Evolutionary conservation across 192 early-diverging fungal genomes (phyloP).

Genomic region (Geranomyces variabilis): DNA sequence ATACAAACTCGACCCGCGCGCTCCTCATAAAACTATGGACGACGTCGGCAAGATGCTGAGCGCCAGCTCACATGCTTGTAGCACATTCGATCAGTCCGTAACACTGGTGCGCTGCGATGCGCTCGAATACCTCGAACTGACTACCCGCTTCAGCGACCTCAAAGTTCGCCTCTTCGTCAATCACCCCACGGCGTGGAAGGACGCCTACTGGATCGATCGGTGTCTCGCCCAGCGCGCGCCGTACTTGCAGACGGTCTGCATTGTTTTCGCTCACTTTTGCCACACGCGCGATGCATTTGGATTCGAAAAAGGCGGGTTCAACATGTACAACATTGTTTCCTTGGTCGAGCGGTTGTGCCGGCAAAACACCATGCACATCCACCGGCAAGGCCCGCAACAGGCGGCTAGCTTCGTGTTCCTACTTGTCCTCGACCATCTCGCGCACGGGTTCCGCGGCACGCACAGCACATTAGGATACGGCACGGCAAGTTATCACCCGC

Average conservation of each 20-base stretch:
- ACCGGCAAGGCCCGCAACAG: too few relatives aligned
- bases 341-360: too few relatives aligned
- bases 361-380: too few relatives aligned
- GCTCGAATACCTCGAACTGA: not conserved
- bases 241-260: not conserved
- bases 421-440: too few relatives aligned
- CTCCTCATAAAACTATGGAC: not conserved
- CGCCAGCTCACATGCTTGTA: not conserved
- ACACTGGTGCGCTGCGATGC: not conserved
- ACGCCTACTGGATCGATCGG: not conserved
- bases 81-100: not conserved
- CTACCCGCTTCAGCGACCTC: not conserved
- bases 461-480: too few relatives aligned
- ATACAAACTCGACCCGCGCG: not conserved
- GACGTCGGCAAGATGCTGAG: not conserved
- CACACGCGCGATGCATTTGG: not conserved
- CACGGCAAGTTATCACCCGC: too few relatives aligned
- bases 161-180: not conserved
- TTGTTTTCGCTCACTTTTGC: not conserved
- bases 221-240: not conserved
- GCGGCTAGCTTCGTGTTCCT: too few relatives aligned
- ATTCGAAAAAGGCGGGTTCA: not conserved
- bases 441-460: too few relatives aligned
- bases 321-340: slow-evolving; percentile 7
- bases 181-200: not conserved